Evolutionary conservation across 1,139 yeast genomes (phyloP), one percentile per base, ranked within the genome.

Genomic region (Nakaseomyces uthaithaninus): DNA sequence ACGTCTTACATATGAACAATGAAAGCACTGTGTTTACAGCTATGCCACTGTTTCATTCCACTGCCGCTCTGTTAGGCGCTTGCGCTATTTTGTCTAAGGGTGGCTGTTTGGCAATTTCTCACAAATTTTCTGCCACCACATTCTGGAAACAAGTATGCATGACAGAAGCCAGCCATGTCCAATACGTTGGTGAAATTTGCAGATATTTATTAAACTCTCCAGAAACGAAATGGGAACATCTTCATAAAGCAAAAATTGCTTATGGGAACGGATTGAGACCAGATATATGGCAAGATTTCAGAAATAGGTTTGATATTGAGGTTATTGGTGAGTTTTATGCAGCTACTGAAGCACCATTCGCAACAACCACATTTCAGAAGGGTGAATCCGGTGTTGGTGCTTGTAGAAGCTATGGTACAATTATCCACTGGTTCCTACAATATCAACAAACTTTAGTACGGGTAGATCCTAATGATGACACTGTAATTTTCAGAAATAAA

Each of bases 181-280:
- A 89, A 64, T 89, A 89, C 52, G 97, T 91, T 12, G 98, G 98
- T 18, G 98, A 91, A 63, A 89, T 87, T 33, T 86, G 97, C 61
- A 75, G 98, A 42, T 91, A 87, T 59, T 69, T 89, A 47, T 64
- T 84, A 47, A 77, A 80, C 50, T 71, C 91, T 2, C 78, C 81
- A 35, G 63, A 63, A 7, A 78, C 64, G 22, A 68, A 70, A 12
- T 89, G 84, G 58, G 95, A 89, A 57, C 63, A 66, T 30, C 63
- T 63, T 34, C 96, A 89, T 56, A 55, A 64, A 15, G 80, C 85
- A 7, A 65, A 65, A 36, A 74, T 80, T 34, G 97, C 96, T 0
- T 80, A 80, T 59, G 98, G 98, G 41, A 91, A 91, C 60, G 98
- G 98, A 0, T 68, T 91, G 54, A 75, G 97, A 51, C 77, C 80